A percentile compares a stretch with the other conserved stretches of the same genome.
phyloP scores from a whole-genome alignment of 164 flowering plant genomes.

The Liquidambar formosana region DNA sequence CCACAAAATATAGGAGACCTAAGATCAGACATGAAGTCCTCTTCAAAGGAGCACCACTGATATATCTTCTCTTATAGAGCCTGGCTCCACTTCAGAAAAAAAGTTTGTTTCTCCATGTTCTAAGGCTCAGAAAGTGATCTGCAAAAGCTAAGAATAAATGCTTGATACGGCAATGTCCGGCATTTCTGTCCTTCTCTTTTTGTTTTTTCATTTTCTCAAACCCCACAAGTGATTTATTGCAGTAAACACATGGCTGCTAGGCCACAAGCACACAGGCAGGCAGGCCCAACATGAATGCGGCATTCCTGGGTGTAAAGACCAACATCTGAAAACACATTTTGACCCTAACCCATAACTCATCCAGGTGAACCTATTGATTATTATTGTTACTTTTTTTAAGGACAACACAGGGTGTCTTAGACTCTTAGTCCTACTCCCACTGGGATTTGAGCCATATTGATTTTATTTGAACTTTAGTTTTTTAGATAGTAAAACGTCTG shows the following conservation, averaged over 20 bases:
- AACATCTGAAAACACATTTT: not conserved
- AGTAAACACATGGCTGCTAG: too few relatives aligned
- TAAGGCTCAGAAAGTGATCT: conserved; percentile 32
- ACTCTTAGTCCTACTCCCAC: too few relatives aligned
- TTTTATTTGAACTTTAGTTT: too few relatives aligned
- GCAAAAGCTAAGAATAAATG: conserved; percentile 17
- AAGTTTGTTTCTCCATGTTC: conserved; percentile 30
- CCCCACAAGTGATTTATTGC: too few relatives aligned
- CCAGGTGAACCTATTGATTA: too few relatives aligned
- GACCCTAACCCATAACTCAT: not conserved
- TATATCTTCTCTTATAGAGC: conserved; percentile 13
- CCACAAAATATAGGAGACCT: conserved; percentile 14
- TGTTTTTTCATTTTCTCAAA: conserved; percentile 15
- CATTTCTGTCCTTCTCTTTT: conserved; percentile 25
- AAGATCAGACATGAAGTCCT: conserved; percentile 12
- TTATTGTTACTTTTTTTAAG: too few relatives aligned
- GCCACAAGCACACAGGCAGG: too few relatives aligned
- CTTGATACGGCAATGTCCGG: conserved; percentile 21
- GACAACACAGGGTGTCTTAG: too few relatives aligned
- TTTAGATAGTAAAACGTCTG: too few relatives aligned
- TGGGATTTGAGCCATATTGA: too few relatives aligned
- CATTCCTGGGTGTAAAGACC: not conserved
- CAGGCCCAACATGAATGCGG: too few relatives aligned
- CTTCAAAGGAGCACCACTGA: conserved; percentile 26
- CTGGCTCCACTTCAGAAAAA: conserved; percentile 20